Evolutionary conservation across 2,329 filamentous ascomycete genomes (phyloP).

Genomic region (Thyridium curvatum): DNA sequence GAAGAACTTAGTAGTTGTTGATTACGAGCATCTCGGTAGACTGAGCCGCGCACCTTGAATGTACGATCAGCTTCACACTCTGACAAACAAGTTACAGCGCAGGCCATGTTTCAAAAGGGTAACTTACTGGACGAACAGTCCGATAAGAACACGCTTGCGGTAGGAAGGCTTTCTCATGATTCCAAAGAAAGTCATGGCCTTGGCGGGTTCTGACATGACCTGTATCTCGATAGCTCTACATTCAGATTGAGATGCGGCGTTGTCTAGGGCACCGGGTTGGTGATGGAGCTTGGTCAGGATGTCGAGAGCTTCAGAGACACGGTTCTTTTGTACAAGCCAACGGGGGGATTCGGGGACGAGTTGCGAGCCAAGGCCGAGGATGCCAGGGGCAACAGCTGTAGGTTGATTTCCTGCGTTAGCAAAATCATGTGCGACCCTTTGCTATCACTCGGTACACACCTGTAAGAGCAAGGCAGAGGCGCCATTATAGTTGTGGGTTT

Average conservation of each 20-base stretch:
- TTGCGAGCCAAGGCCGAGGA: background rate
- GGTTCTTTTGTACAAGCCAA: conserved; percentile 1
- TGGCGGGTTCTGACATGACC: too few species aligned
- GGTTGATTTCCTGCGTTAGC: background rate
- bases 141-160: conserved; percentile 5
- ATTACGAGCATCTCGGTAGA: conserved; percentile 1
- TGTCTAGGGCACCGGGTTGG: conserved; percentile 12
- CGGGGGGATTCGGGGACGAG: background rate
- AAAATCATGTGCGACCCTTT: too few species aligned
- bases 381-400: conserved; percentile 7
- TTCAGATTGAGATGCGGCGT: conserved; percentile 17
- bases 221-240: conserved; percentile 11
- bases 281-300: conserved; percentile 15
- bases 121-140: conserved; percentile 6
- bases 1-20: conserved; percentile 3
- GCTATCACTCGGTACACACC: too few species aligned
- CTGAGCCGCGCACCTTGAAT: background rate
- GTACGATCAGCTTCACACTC: too few species aligned
- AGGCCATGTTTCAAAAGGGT: too few species aligned
- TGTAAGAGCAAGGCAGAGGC: conserved; percentile 11
- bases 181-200: conserved; percentile 3
- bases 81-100: too few species aligned
- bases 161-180: conserved; percentile 16
- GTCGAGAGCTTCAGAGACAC: conserved; percentile 7
- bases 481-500: conserved; percentile 13